Percentiles rank a stretch among this genome's conserved stretches.
These are phyloP conservation scores for Rhodotorula kratochvilovae DNA, from an alignment of 768 basidiomycete genomes.

Conservation along the genomic window DNA sequence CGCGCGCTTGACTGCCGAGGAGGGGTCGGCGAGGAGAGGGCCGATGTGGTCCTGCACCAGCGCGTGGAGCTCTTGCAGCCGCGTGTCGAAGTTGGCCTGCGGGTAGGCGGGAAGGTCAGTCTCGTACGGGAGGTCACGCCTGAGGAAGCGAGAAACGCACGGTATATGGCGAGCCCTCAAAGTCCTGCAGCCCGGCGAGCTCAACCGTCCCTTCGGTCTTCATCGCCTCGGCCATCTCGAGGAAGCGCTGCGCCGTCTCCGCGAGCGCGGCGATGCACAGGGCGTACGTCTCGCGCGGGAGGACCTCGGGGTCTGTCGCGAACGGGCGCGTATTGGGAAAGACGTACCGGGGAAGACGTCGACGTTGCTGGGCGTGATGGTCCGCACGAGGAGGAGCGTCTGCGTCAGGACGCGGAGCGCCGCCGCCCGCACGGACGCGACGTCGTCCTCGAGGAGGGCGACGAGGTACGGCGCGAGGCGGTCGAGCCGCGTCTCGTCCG, in stretches of 20 bases:
- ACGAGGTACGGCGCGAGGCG: slow-evolving; percentile 87
- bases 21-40: slow-evolving; percentile 78
- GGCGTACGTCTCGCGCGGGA: slow-evolving; percentile 73
- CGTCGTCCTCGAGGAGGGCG: slow-evolving; percentile 79
- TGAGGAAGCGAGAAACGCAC: too few relatives aligned
- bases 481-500: slow-evolving; percentile 92
- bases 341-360: slow-evolving; percentile 87
- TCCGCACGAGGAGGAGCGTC: slow-evolving; percentile 50
- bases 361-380: slow-evolving; percentile 49
- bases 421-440: slow-evolving; percentile 71
- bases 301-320: slow-evolving; percentile 74
- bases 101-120: not conserved
- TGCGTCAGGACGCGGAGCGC: slow-evolving; percentile 75
- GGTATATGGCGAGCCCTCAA: slow-evolving; percentile 54
- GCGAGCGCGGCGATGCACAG: slow-evolving; percentile 80
- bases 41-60: slow-evolving; percentile 83
- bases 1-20: slow-evolving; percentile 83
- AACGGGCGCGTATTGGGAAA: slow-evolving; percentile 82
- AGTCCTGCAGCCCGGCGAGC: slow-evolving; percentile 65
- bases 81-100: slow-evolving; percentile 85
- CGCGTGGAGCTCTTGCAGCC: slow-evolving; percentile 75
- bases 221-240: slow-evolving; percentile 89
- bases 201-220: slow-evolving; percentile 68
- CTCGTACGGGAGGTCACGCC: too few relatives aligned
- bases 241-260: slow-evolving; percentile 75